phyloP scores from a whole-genome alignment of 257 asterid species.

The Buddleja alternifolia region DNA sequence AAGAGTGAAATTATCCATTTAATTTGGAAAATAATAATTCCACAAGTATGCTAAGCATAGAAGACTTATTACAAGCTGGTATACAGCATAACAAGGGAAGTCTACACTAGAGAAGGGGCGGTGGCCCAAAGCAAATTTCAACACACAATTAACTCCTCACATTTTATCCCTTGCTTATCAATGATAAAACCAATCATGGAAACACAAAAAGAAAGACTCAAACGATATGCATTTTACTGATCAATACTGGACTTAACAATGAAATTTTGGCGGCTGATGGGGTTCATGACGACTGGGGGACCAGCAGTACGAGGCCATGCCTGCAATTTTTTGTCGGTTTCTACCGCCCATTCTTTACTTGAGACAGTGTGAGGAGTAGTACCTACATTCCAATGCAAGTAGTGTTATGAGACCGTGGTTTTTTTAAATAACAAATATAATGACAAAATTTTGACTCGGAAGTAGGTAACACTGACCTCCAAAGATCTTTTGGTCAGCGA shows the following conservation, averaged over 20 bases:
- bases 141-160: constrained; percentile 16
- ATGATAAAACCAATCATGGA: not conserved
- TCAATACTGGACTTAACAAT: constrained; percentile 70
- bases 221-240: constrained; percentile 18
- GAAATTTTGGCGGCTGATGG: constrained; percentile 93
- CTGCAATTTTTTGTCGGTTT: constrained; percentile 88
- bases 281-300: constrained; percentile 97
- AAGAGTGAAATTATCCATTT: not conserved
- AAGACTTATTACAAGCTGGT: constrained; percentile 27
- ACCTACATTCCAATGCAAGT: constrained; percentile 46
- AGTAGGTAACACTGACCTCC: constrained; percentile 34
- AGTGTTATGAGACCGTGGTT: constrained; percentile 3
- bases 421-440: not conserved
- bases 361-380: constrained; percentile 68
- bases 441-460: not conserved
- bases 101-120: not conserved
- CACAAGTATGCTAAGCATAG: constrained; percentile 31
- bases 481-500: constrained; percentile 44
- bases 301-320: constrained; percentile 99
- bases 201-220: not conserved
- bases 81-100: constrained; percentile 9
- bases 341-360: constrained; percentile 67
- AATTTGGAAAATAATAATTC: constrained; percentile 14
- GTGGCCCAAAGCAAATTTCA: not conserved
- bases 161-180: not conserved